phyloP scores from a whole-genome alignment of 73 alveolate species.

The Paramecium tetraurelia region DNA sequence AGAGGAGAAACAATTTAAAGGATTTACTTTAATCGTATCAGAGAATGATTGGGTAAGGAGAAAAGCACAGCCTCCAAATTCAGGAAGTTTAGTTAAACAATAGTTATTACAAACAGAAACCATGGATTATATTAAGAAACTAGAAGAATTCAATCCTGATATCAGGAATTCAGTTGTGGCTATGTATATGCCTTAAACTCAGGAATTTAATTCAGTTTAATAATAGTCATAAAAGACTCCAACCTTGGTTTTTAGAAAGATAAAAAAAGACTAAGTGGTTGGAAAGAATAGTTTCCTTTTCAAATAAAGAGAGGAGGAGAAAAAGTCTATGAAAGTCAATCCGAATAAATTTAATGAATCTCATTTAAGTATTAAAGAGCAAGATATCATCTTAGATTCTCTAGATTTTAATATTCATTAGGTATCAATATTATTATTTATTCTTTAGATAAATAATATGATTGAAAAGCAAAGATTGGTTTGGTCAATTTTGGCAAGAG shows the following conservation, averaged over 20 bases:
- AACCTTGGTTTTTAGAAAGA: conserved; percentile 16
- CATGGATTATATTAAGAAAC: conserved; percentile 11
- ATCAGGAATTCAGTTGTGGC: conserved; percentile 44
- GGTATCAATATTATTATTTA: neutral
- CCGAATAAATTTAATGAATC: conserved; percentile 37
- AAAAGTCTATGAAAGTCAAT: neutral
- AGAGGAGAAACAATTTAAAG: conserved; percentile 9
- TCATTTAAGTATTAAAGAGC: neutral
- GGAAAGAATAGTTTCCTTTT: conserved; percentile 25
- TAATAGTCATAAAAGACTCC: neutral
- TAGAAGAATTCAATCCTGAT: conserved; percentile 39
- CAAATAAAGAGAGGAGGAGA: conserved; percentile 19
- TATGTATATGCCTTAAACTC: neutral
- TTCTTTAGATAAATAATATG: neutral
- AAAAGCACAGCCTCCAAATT: neutral
- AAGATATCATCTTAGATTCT: neutral
- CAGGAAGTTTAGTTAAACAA: neutral
- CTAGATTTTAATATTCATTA: neutral
- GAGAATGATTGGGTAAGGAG: conserved; percentile 27
- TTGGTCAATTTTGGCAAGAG: conserved; percentile 20
- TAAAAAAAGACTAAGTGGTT: neutral
- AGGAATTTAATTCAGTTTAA: neutral
- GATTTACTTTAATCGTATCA: neutral
- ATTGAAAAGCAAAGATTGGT: conserved; percentile 50
- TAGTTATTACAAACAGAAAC: conserved; percentile 18